These are phyloP conservation scores for Arctium minus DNA, from an alignment of 129 eudicot genomes.

Conservation along the genomic window DNA sequence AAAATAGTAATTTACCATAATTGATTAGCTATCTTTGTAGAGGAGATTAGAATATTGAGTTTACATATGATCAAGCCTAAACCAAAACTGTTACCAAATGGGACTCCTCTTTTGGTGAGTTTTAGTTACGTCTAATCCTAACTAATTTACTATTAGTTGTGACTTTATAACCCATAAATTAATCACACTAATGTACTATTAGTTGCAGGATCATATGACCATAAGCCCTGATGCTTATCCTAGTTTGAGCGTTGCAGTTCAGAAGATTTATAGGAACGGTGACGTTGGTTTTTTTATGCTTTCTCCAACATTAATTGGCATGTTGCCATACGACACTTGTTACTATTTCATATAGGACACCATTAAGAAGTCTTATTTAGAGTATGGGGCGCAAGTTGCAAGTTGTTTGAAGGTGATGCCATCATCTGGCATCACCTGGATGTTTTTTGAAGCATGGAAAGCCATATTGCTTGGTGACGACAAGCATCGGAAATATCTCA, in stretches of 20 bases:
- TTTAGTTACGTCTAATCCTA: too few species aligned
- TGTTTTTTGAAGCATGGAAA: conserved; percentile 98
- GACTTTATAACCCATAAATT: too few species aligned
- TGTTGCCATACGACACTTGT: conserved; percentile 96
- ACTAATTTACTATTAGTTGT: too few species aligned
- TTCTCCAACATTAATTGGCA: conserved; percentile 83
- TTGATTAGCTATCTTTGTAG: too few species aligned
- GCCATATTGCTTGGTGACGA: conserved; percentile 57
- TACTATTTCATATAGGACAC: conserved; percentile 96
- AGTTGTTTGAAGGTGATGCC: conserved; percentile 96
- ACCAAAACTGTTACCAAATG: neutral
- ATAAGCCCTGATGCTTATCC: conserved; percentile 81
- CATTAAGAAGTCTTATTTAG: conserved; percentile 77
- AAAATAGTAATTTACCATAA: too few species aligned
- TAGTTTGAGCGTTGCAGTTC: conserved; percentile 57
- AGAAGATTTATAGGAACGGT: conserved; percentile 63
- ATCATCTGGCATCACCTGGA: conserved; percentile 91
- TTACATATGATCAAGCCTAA: too few species aligned
- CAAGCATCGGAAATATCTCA: conserved; percentile 26
- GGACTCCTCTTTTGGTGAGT: too few species aligned
- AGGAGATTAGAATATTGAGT: too few species aligned
- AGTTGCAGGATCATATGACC: conserved; percentile 76
- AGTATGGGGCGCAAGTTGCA: conserved; percentile 70
- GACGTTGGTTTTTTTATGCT: conserved; percentile 74
- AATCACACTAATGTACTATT: too few species aligned